These are phyloP conservation scores for Kuraishia hungarica DNA, from an alignment of 805 yeast species.

Conservation along the genomic window DNA sequence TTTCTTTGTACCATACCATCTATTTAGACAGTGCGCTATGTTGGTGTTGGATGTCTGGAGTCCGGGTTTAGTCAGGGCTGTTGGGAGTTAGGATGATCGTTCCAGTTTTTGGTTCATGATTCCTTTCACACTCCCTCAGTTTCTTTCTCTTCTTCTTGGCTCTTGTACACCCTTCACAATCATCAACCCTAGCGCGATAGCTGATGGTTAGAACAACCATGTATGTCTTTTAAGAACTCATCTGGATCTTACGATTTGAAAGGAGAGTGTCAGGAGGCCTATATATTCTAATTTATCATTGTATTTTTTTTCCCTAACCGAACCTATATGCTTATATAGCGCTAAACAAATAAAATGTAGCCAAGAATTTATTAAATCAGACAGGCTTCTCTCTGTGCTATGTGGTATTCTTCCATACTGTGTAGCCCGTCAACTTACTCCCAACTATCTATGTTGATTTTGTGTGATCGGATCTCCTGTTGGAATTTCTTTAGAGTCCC, in stretches of 20 bases:
- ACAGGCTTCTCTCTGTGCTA: not conserved
- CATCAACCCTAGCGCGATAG: constrained; percentile 28
- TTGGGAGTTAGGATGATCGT: not conserved
- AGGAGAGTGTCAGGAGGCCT: constrained; percentile 46
- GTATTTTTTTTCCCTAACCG: not conserved
- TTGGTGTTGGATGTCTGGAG: not conserved
- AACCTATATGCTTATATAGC: no score
- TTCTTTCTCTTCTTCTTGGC: not conserved
- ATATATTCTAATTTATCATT: constrained; percentile 16
- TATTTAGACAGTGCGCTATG: constrained; percentile 4
- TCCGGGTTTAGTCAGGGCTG: not conserved
- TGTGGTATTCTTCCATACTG: not conserved
- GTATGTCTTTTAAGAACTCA: constrained; percentile 37
- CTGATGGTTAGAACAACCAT: constrained; percentile 33
- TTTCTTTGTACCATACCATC: constrained; percentile 4
- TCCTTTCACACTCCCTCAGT: not conserved
- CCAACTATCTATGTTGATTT: no score
- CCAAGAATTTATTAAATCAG: not conserved
- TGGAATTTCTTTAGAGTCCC: no score
- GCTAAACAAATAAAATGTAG: not conserved
- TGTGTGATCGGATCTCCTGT: no score
- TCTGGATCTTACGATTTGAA: constrained; percentile 34
- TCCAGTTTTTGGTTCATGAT: not conserved
- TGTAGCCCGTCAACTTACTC: no score
- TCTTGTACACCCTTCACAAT: not conserved